Percentiles rank a stretch among this genome's conserved stretches.
phyloP scores from a whole-genome alignment of 371 early-diverging fungal genomes.

The Blastocladiella emersonii region DNA sequence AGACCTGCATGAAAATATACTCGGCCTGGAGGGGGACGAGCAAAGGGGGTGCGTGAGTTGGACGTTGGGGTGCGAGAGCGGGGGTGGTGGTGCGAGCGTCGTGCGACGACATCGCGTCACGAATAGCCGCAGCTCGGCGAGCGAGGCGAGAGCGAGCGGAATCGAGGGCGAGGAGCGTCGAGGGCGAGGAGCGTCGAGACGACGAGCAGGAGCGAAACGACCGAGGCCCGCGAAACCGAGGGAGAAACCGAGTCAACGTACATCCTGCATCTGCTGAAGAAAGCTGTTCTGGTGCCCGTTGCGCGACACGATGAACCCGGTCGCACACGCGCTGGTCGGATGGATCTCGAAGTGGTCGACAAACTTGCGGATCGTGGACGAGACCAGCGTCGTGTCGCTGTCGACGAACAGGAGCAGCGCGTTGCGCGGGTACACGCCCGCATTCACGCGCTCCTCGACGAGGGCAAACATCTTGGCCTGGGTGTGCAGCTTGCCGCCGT shows the following conservation, averaged over 20 bases:
- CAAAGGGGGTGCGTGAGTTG: slow-evolving; percentile 7
- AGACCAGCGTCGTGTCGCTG: slow-evolving; percentile 23
- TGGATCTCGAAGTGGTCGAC: slow-evolving; percentile 16
- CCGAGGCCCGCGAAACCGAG: too few species aligned
- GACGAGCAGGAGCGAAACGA: too few species aligned
- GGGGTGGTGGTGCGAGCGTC: too few species aligned
- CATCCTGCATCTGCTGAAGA: slow-evolving; percentile 18
- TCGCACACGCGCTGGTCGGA: slow-evolving; percentile 13
- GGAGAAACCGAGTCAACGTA: slow-evolving; percentile 18
- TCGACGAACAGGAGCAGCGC: slow-evolving; percentile 25
- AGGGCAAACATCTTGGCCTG: slow-evolving; percentile 15
- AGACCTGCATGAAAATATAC: slow-evolving; percentile 3
- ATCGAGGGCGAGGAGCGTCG: too few species aligned
- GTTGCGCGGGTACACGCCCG: slow-evolving; percentile 12
- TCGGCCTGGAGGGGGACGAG: neutral
- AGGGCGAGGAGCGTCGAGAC: too few species aligned
- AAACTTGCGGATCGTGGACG: slow-evolving; percentile 18
- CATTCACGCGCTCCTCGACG: slow-evolving; percentile 2
- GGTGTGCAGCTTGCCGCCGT: slow-evolving; percentile 25
- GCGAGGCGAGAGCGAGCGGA: too few species aligned
- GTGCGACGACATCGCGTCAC: too few species aligned
- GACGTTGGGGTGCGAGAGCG: too few species aligned
- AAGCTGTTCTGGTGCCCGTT: slow-evolving; percentile 10
- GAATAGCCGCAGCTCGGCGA: too few species aligned
- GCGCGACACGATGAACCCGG: slow-evolving; percentile 15